Evolutionary conservation across 2,329 filamentous ascomycete genomes (phyloP), one percentile per base, ranked within the genome.

Genomic region (Aspergillus oerlinghausenensis): DNA sequence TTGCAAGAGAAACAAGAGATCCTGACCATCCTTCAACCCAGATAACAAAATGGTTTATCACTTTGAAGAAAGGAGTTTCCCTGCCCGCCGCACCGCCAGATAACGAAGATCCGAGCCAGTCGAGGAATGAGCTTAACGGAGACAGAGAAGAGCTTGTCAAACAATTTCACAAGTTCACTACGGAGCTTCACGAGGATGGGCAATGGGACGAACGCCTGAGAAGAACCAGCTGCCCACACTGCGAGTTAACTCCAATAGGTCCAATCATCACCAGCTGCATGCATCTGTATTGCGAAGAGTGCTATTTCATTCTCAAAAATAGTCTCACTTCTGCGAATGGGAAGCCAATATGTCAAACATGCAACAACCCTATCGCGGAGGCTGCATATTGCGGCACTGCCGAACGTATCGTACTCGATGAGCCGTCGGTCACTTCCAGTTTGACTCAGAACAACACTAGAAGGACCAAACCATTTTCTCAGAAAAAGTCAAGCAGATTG

Each of bases 91-190:
- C 11, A 1, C 38, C 29, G 1, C n/a, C 26, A 23, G n/a, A 49
- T 2, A 8, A 43, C 19, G 52, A 52, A 21, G 28, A 53, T 2
- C 38, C 26, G 14, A 11, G 19, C 6, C 42, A 49, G 26, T 26
- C 48, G 2, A 2, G 11, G 9, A 26, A 32, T 7, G 52, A 51
- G 10, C 55, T 56, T 32, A 29, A 28, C 3, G 60, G 58, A 11
- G 40, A 61, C 19, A 40, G 53, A n/a, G 42, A 32, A 2, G 43
- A 48, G 1, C 55, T 73, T 17, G 58, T 60, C 1, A 75, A 68
- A 55, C 67, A 76, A 49, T 81, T 79, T 60, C 60, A 66, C 10
- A 73, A 74, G 25, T 75, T 74, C 29, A 71, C 83, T 40, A 55
- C 42, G 58, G 26, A 65, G 66, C 52, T 70, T 78, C 57, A 65